phyloP scores from a whole-genome alignment of 306 rosid genomes.

The Prunus fruticosa region DNA sequence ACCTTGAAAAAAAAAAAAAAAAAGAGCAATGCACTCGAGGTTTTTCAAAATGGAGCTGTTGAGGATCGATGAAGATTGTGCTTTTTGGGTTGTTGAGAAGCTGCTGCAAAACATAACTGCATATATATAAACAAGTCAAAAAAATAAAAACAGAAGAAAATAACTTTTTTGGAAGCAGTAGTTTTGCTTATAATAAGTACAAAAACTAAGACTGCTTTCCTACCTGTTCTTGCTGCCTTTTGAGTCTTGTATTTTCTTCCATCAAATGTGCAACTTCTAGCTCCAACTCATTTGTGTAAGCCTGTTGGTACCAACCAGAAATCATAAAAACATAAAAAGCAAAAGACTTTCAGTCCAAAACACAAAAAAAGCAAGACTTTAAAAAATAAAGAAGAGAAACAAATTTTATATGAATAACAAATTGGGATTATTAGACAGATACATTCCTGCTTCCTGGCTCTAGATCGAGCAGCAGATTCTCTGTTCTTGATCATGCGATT shows the following conservation, averaged over 20 bases:
- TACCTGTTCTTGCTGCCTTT: constrained; percentile 63
- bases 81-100: constrained; percentile 45
- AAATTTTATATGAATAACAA: neutral
- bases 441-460: constrained; percentile 89
- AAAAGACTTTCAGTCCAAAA: neutral
- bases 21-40: neutral
- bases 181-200: neutral
- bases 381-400: neutral
- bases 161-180: neutral
- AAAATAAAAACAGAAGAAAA: neutral
- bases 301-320: constrained; percentile 45
- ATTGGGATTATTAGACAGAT: neutral
- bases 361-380: neutral
- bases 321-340: neutral
- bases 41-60: constrained; percentile 77
- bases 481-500: constrained; percentile 92
- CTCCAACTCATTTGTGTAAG: constrained; percentile 79
- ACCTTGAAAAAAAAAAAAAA: neutral
- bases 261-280: constrained; percentile 44
- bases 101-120: constrained; percentile 49
- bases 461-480: constrained; percentile 90
- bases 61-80: constrained; percentile 47
- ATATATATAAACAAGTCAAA: neutral
- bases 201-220: too few relatives aligned
- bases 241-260: constrained; percentile 71